Percentiles rank a stretch among this genome's conserved stretches.
Evolutionary conservation across 352 stramenopile species (phyloP).

Genomic region (Globisporangium alternatum): DNA sequence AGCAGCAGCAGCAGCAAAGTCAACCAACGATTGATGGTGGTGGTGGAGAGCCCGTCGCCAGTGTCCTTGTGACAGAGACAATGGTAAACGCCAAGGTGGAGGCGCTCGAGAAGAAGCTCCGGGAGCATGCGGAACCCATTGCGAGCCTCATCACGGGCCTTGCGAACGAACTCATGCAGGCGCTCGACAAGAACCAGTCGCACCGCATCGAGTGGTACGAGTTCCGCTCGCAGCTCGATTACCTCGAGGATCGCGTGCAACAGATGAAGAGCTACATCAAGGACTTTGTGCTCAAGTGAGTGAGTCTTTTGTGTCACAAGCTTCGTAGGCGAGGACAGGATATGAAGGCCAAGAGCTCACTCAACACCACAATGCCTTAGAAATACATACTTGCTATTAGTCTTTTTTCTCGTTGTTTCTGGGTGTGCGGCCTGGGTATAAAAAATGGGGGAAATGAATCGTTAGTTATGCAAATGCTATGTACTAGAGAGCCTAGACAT

Average conservation of each 20-base stretch:
- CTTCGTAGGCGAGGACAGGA: no score
- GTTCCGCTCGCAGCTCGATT: conserved; percentile 71
- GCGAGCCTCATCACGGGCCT: conserved; percentile 39
- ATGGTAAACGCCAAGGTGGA: background rate
- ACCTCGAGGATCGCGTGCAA: conserved; percentile 48
- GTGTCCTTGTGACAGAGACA: background rate
- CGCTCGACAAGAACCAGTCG: conserved; percentile 56
- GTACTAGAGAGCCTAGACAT: background rate
- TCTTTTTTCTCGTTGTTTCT: background rate
- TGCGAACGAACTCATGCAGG: conserved; percentile 54
- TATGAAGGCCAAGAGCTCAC: background rate
- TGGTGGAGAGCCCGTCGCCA: background rate
- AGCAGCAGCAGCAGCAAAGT: background rate
- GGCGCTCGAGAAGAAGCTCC: conserved; percentile 15
- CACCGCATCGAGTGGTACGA: conserved; percentile 72
- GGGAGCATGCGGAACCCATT: conserved; percentile 19
- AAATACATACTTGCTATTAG: conserved; percentile 1
- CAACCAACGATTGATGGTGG: background rate
- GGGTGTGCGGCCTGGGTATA: background rate
- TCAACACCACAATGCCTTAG: background rate
- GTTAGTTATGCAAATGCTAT: background rate
- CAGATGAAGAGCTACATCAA: conserved; percentile 57
- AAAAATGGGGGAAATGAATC: background rate
- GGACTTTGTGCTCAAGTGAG: conserved; percentile 25
- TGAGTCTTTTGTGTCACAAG: no score